Percentiles rank a stretch among this genome's conserved stretches.
Evolutionary conservation across 2,329 filamentous ascomycete genomes (phyloP).

Genomic region (Calonectria pauciramosa): DNA sequence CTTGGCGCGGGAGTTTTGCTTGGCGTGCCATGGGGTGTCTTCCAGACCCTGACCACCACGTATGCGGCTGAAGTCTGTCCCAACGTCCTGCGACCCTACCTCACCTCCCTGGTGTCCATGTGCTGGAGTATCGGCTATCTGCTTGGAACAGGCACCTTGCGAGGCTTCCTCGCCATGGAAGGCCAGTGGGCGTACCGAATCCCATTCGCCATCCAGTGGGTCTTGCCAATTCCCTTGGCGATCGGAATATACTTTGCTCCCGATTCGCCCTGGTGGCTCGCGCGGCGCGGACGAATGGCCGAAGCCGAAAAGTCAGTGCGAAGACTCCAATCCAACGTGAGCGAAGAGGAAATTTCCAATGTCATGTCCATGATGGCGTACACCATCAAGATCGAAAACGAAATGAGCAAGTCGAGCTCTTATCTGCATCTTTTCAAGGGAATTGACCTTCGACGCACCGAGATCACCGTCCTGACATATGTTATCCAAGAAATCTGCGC

Average conservation of each 20-base stretch:
- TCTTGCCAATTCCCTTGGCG: conserved; percentile 59
- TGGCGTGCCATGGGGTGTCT: conserved; percentile 61
- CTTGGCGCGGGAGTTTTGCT: conserved; percentile 60
- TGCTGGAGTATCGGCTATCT: conserved; percentile 65
- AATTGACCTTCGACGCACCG: conserved; percentile 32
- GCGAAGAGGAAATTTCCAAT: conserved; percentile 57
- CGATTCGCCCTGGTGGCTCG: conserved; percentile 65
- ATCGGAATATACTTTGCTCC: conserved; percentile 61
- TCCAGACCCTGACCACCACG: conserved; percentile 61
- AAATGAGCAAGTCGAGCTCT: conserved; percentile 25
- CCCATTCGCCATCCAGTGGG: conserved; percentile 64
- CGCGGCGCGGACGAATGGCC: conserved; percentile 55
- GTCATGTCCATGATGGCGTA: conserved; percentile 57
- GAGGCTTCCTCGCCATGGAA: conserved; percentile 53
- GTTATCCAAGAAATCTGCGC: conserved; percentile 35
- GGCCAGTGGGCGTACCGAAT: conserved; percentile 63
- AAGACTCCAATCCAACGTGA: conserved; percentile 52
- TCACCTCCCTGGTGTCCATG: conserved; percentile 62
- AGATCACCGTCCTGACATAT: conserved; percentile 32
- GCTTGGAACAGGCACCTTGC: conserved; percentile 56
- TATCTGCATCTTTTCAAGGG: conserved; percentile 33
- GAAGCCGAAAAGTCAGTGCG: conserved; percentile 55
- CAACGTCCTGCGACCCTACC: conserved; percentile 60
- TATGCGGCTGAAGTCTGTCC: conserved; percentile 63
- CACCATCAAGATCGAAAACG: conserved; percentile 33